These are phyloP conservation scores for Pythium brassicae DNA, from an alignment of 352 stramenopile genomes.

Conservation along the genomic window DNA sequence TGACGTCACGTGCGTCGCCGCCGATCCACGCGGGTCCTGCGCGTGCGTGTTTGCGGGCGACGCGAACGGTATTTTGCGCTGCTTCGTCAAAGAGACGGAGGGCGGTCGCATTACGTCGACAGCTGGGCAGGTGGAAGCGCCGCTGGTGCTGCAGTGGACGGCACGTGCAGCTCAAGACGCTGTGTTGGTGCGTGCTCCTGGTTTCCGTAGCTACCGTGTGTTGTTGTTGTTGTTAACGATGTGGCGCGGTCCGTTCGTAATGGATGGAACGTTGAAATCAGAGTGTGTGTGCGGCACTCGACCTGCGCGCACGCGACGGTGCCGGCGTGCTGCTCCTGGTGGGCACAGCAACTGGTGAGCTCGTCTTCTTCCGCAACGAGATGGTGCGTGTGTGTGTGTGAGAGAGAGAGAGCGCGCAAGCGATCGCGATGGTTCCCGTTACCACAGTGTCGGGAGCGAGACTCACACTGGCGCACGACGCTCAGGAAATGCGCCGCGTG, in stretches of 20 bases:
- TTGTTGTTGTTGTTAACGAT: neutral
- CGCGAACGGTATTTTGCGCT: constrained; percentile 11
- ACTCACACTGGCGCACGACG: neutral
- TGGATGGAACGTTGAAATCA: neutral
- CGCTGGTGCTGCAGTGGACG: neutral
- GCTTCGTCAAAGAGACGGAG: constrained; percentile 12
- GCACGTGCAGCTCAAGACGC: constrained; percentile 1
- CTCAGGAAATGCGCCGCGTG: constrained; percentile 45
- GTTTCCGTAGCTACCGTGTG: too few species aligned
- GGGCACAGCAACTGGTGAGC: constrained; percentile 31
- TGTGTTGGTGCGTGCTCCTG: constrained; percentile 10
- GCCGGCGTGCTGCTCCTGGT: constrained; percentile 27
- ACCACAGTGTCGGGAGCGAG: too few species aligned
- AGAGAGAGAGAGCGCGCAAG: neutral
- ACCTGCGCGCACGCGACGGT: neutral
- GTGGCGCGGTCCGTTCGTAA: neutral
- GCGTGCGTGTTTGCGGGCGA: constrained; percentile 16
- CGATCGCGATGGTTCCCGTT: neutral
- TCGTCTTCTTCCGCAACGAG: constrained; percentile 44
- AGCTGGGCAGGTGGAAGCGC: neutral
- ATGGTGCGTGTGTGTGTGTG: constrained; percentile 12
- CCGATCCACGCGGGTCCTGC: neutral
- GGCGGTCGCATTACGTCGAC: neutral
- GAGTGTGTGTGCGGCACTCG: constrained; percentile 15
- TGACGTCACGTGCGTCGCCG: constrained; percentile 12